Evolutionary conservation across 2,329 filamentous ascomycete genomes (phyloP).

Genomic region (Hypoxylon sp.): DNA sequence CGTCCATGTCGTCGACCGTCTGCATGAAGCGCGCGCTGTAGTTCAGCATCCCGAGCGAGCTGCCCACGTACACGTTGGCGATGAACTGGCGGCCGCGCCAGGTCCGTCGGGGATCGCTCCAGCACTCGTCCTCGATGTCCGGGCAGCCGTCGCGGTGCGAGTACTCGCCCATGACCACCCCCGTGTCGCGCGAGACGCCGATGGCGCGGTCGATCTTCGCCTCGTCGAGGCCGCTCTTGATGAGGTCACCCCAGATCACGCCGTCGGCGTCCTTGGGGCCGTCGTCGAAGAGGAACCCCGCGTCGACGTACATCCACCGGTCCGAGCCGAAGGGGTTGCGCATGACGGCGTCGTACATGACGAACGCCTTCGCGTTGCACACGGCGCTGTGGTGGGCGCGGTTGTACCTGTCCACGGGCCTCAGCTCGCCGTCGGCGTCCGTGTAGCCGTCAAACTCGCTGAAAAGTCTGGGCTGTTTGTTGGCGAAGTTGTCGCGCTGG

Average conservation of each 20-base stretch:
- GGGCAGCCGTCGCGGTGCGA: slow-evolving; percentile 31
- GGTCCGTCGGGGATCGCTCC: slow-evolving; percentile 23
- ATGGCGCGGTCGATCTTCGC: slow-evolving; percentile 36
- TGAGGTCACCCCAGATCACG: slow-evolving; percentile 35
- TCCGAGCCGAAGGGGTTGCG: slow-evolving; percentile 40
- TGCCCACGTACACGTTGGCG: slow-evolving; percentile 36
- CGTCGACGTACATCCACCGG: slow-evolving; percentile 42
- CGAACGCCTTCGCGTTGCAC: slow-evolving; percentile 41
- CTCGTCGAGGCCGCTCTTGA: slow-evolving; percentile 31
- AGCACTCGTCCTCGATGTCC: slow-evolving; percentile 32
- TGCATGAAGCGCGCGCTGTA: slow-evolving; percentile 42
- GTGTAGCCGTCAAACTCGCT: slow-evolving; percentile 32
- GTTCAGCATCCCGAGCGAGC: slow-evolving; percentile 41
- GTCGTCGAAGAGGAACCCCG: slow-evolving; percentile 41
- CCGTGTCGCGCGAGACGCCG: slow-evolving; percentile 32
- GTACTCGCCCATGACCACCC: slow-evolving; percentile 42
- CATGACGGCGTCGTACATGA: slow-evolving; percentile 42
- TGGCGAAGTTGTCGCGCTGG: slow-evolving; percentile 38
- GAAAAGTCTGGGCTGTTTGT: slow-evolving; percentile 33
- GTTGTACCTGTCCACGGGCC: slow-evolving; percentile 37
- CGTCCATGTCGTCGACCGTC: slow-evolving; percentile 44
- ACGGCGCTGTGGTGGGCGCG: slow-evolving; percentile 39
- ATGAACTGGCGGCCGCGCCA: slow-evolving; percentile 40
- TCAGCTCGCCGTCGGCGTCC: slow-evolving; percentile 34
- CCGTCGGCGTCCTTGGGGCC: slow-evolving; percentile 34